phyloP scores from a whole-genome alignment of 2,329 filamentous ascomycete genomes.

The Torrubiella hemipterigena region DNA sequence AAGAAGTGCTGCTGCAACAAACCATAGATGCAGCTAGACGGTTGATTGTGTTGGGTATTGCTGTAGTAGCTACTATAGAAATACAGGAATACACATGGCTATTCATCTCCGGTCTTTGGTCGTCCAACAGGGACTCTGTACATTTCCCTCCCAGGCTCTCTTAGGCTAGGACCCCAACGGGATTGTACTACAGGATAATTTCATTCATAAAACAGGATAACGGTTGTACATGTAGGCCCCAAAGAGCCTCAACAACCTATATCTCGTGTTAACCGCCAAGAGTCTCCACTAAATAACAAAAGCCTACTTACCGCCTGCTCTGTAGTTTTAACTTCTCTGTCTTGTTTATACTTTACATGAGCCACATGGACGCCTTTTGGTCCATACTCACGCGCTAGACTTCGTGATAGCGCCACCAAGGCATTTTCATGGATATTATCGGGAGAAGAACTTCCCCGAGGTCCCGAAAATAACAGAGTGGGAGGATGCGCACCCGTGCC shows the following conservation, averaged over 20 bases:
- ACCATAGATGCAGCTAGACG: no score
- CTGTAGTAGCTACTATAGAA: no score
- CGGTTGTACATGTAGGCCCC: slow-evolving; percentile 5
- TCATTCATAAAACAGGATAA: slow-evolving; percentile 6
- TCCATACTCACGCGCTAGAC: slow-evolving; percentile 3
- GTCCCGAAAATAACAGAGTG: slow-evolving; percentile 2
- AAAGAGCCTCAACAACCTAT: slow-evolving; percentile 3
- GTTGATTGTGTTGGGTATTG: no score
- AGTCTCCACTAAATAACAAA: not conserved
- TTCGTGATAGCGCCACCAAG: slow-evolving; percentile 6
- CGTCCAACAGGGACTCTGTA: no score
- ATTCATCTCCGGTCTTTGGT: no score
- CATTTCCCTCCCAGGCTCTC: no score
- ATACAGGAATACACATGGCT: no score
- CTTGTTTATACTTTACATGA: slow-evolving; percentile 1
- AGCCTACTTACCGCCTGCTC: not conserved
- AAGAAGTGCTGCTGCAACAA: no score
- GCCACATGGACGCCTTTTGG: slow-evolving; percentile 4
- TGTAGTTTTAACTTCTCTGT: not conserved
- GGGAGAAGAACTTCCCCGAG: not conserved
- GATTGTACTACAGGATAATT: slow-evolving; percentile 1
- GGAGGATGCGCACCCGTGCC: slow-evolving; percentile 1
- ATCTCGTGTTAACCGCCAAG: not conserved
- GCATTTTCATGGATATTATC: slow-evolving; percentile 3
- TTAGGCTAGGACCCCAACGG: no score